Evolutionary conservation across 179 eudicot genomes (phyloP).

Genomic region (Beta lomatogona): DNA sequence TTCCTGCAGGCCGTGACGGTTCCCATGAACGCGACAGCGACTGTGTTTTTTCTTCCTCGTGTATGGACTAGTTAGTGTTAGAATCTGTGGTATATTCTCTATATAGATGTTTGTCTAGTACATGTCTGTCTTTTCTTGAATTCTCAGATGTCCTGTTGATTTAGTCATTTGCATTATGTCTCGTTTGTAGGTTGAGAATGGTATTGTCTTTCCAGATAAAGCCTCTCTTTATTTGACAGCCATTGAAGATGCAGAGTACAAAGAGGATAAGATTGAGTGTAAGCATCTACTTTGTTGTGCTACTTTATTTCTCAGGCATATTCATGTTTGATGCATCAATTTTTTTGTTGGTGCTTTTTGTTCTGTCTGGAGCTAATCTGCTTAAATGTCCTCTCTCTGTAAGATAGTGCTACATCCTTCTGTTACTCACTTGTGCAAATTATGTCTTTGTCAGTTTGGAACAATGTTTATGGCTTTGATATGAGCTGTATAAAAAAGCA

Average conservation of each 20-base stretch:
- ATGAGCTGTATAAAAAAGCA: constrained; percentile 97
- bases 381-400: background rate
- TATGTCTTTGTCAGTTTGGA: constrained; percentile 66
- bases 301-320: constrained; percentile 6
- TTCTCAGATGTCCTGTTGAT: background rate
- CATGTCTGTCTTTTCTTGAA: background rate
- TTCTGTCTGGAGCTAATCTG: background rate
- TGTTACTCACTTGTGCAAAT: constrained; percentile 7
- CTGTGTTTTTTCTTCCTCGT: too few species aligned
- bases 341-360: background rate
- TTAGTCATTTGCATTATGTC: background rate
- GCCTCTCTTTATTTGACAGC: constrained; percentile 95
- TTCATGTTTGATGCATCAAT: background rate
- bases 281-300: constrained; percentile 33
- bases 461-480: constrained; percentile 89
- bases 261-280: constrained; percentile 99
- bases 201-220: constrained; percentile 85
- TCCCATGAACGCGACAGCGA: too few species aligned
- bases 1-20: too few species aligned
- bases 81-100: background rate
- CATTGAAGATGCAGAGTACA: constrained; percentile 97
- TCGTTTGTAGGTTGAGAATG: constrained; percentile 58
- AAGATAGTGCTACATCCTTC: background rate
- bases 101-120: background rate
- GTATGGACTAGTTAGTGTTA: background rate